Conservation (phyloP, 345 rosid species). For the Nasturtium officinale region DNA sequence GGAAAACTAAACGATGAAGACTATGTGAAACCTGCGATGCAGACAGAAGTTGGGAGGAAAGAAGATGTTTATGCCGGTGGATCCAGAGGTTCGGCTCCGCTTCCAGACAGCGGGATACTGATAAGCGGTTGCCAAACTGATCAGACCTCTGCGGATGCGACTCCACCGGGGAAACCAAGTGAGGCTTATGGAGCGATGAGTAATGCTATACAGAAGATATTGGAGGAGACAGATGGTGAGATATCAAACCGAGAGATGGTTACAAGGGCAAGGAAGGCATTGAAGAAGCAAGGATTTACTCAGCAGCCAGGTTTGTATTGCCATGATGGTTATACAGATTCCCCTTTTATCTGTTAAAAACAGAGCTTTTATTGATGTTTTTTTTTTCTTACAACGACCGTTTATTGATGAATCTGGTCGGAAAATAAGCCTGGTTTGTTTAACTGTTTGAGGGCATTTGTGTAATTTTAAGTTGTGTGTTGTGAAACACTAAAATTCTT, state of each 20-base stretch:
- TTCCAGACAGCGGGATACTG: constrained; percentile 79
- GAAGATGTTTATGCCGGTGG: constrained; percentile 88
- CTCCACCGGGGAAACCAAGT: constrained; percentile 64
- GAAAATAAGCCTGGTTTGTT: constrained; percentile 26
- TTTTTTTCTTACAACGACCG: constrained; percentile 9
- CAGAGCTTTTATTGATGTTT: not conserved
- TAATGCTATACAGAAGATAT: constrained; percentile 80
- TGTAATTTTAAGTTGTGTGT: constrained; percentile 26
- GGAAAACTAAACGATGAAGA: constrained; percentile 75
- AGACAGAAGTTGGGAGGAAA: constrained; percentile 64
- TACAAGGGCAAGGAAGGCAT: constrained; percentile 58
- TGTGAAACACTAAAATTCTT: constrained; percentile 14
- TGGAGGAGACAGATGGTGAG: constrained; percentile 63
- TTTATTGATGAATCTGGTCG: constrained; percentile 28
- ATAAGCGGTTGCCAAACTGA: constrained; percentile 91
- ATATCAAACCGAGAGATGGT: constrained; percentile 70
- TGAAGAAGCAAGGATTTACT: constrained; percentile 77
- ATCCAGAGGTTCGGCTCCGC: constrained; percentile 49
- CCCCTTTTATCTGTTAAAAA: constrained; percentile 57
- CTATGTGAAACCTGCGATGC: constrained; percentile 71
- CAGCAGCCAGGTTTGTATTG: constrained; percentile 98
- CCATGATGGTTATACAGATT: constrained; percentile 60
- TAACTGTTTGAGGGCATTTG: constrained; percentile 29
- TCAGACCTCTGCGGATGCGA: constrained; percentile 97
- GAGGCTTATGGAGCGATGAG: constrained; percentile 95